These are phyloP conservation scores for Plasmodium knowlesi DNA, from an alignment of 169 alveolate species.

Conservation along the genomic window DNA sequence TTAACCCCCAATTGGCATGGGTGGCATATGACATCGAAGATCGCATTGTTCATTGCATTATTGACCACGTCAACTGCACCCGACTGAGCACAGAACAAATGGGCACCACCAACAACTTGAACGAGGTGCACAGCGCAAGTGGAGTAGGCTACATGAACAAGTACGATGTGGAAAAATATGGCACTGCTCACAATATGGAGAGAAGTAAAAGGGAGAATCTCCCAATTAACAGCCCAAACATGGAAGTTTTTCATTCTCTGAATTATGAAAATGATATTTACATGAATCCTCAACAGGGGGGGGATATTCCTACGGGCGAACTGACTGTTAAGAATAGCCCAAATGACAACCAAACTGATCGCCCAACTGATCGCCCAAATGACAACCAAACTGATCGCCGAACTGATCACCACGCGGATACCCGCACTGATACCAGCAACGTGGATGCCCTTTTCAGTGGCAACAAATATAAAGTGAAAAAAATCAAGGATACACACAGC, in stretches of 20 bases:
- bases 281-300: not conserved
- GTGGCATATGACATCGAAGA: not conserved
- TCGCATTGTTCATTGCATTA: not conserved
- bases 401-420: too few relatives aligned
- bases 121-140: slow-evolving; percentile 18
- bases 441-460: not conserved
- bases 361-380: too few relatives aligned
- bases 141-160: slow-evolving; percentile 1
- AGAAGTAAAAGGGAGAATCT: slow-evolving; percentile 16
- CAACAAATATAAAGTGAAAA: slow-evolving; percentile 29
- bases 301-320: not conserved
- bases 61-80: not conserved
- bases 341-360: too few relatives aligned
- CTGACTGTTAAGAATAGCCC: not conserved
- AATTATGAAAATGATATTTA: not conserved
- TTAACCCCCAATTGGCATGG: not conserved
- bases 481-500: slow-evolving; percentile 32
- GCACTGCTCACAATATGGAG: not conserved
- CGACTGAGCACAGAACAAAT: slow-evolving; percentile 13
- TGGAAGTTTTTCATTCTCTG: not conserved
- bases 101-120: slow-evolving; percentile 9
- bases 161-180: not conserved
- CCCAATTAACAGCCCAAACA: not conserved
- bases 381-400: too few relatives aligned
- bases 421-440: not conserved